Percentiles rank a stretch among this genome's conserved stretches.
Evolutionary conservation across 495 filamentous ascomycete genomes (phyloP).

Genomic region (Pyrenopolyporus hunteri): DNA sequence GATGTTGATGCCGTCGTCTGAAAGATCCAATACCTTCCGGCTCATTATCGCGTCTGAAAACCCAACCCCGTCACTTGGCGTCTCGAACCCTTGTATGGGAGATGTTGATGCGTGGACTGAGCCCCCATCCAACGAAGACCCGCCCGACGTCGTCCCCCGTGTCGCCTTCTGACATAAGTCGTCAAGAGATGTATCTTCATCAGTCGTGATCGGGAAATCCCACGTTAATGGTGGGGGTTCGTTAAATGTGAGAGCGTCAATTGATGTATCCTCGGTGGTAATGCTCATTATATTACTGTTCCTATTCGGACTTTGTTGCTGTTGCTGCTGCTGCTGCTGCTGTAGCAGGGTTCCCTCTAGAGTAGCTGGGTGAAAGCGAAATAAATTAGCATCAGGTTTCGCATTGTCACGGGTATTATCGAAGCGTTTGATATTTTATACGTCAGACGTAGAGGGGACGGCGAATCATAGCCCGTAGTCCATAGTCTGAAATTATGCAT

Average conservation of each 20-base stretch:
- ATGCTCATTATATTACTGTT: conserved; percentile 14
- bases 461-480: not conserved
- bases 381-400: not conserved
- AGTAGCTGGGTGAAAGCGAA: conserved; percentile 16
- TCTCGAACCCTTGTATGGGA: conserved; percentile 35
- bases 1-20: conserved; percentile 31
- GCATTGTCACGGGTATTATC: not conserved
- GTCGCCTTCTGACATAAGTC: conserved; percentile 24
- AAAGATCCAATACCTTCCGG: conserved; percentile 22
- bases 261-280: conserved; percentile 14
- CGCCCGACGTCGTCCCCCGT: conserved; percentile 17
- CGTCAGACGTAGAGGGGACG: not conserved
- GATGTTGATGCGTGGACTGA: conserved; percentile 33
- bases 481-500: not conserved
- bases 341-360: conserved; percentile 34
- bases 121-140: conserved; percentile 30
- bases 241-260: conserved; percentile 24
- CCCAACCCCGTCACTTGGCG: conserved; percentile 18
- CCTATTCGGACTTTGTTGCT: not conserved
- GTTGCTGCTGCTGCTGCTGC: conserved; percentile 30
- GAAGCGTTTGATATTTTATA: not conserved
- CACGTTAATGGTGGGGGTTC: conserved; percentile 24
- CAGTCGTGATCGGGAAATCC: conserved; percentile 31
- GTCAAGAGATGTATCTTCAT: conserved; percentile 15
- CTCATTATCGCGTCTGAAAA: conserved; percentile 17